Evolutionary conservation across 78 protist species (phyloP), one percentile per base, ranked within the genome.

Genomic region (Dictyostelium discoideum): DNA sequence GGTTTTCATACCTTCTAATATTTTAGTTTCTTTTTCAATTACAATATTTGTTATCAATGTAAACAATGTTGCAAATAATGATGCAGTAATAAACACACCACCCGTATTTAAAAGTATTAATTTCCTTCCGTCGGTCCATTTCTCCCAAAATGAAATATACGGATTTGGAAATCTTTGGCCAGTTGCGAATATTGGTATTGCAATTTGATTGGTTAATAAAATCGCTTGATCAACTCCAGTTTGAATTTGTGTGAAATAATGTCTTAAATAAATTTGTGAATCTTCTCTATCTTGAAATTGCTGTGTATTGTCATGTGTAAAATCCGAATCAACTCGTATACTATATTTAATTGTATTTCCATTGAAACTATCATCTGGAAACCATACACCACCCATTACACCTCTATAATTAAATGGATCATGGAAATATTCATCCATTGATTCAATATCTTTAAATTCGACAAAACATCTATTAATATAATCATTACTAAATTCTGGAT

Each of bases 1-100:
- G 54, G 82, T 88, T 88, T 84, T 88, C 93, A 88, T 88, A 16
- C 86, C 86, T 67, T 88, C 93, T n/a, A 44, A 44, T 9, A 88
- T 63, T 20, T 80, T 88, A 3, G 86, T 88, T 67, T 88, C 93
- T 22, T 88, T 88, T 81, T 88, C 93, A 5, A 80, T 29, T 0
- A 88, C 93, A 32, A 88, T 37, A 44, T 79, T 85, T 0, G 86
- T 88, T 2, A 80, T 40, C 32, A 80, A 46, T 46, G 81, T 48
- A 44, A 40, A 88, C 0, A n/a, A 84, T 20, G 26, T 50, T 29
- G 67, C 4, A 84, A 69, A 57, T 16, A 84, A 67, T 7, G 88
- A 76, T 18, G 79, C 54, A 0, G 80, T 84, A 0, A 84, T 37
- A 20, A 84, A 84, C 0, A 84, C 26, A 22, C 63, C 77, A 4